Base-by-base conservation (phyloP, 2,329 filamentous ascomycete genomes). In the Chaetomiaceae sp. region DNA sequence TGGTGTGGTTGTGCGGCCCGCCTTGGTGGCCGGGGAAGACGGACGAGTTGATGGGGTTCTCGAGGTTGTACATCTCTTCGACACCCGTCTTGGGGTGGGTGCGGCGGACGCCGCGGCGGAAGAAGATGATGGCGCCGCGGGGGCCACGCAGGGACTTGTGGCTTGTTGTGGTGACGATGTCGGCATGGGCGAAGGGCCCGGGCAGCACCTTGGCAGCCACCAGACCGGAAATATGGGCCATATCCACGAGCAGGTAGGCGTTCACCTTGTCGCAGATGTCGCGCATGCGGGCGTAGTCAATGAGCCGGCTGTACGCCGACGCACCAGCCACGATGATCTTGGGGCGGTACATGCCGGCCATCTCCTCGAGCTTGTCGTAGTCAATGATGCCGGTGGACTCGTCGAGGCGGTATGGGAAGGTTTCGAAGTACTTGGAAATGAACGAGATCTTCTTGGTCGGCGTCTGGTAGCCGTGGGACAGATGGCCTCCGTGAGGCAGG, bases 1-100 rank as follows among this genome's bases (percentile, higher is more conserved):
- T 99, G 62, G 93, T 99, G 77, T 99, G 93, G 76, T 99, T 99
- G 74, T 99, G 93, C 48, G 93, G 93, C 20, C 93, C 93, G 67
- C 93, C 93, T 70, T 99, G 93, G 72, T 99, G 93, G 50, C 93
- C 93, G 14, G 93, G 93, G 78, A 99, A 99, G 55, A 99, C 93
- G 50, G 92, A 96, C 62, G 83, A 82, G 74, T 99, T 99, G 74
- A 99, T 99, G 50, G 91, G 88, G 23, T 78, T 80, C 70, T 97
- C 93, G 37, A 99, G 85, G 64, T 96, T 85, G 73, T 96, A 99
- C 66, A 88, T 71, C 61, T 86, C 83, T 65, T 95, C 84, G 68
- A 87, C 85, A 65, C 90, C 91, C 43, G 86, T 89, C 78, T 95
- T 96, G 55, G 85, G 73, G 68, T 95, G 87, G 46, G 85, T 82